phyloP scores from a whole-genome alignment of 2,329 filamentous ascomycete genomes.

The Biscogniauxia sp. region DNA sequence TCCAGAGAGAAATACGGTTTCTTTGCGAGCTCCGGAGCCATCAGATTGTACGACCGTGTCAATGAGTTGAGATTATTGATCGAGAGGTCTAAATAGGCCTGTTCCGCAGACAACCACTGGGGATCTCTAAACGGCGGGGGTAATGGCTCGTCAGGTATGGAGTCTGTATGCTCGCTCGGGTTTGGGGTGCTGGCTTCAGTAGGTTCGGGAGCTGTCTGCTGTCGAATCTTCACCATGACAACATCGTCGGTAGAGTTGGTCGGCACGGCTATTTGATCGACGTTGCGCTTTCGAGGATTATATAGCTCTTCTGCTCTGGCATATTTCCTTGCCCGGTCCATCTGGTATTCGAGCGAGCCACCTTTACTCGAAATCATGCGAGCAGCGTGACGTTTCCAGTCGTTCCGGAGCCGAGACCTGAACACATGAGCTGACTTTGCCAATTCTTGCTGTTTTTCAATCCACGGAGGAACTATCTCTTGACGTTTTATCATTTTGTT shows the following conservation, averaged over 20 bases:
- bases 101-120: constrained; percentile 70
- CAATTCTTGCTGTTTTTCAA: constrained; percentile 95
- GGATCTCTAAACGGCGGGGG: constrained; percentile 72
- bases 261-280: constrained; percentile 47
- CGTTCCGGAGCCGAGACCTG: constrained; percentile 68
- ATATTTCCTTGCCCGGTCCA: constrained; percentile 68
- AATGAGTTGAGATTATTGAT: constrained; percentile 76
- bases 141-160: constrained; percentile 32
- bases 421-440: constrained; percentile 68
- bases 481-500: constrained; percentile 98
- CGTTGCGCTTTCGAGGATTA: constrained; percentile 54
- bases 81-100: constrained; percentile 71
- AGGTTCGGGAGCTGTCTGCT: constrained; percentile 26
- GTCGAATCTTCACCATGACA: constrained; percentile 45
- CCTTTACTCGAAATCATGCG: constrained; percentile 75
- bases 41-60: constrained; percentile 87
- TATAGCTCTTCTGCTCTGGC: constrained; percentile 68
- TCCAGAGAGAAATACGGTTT: constrained; percentile 87
- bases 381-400: constrained; percentile 83
- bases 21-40: constrained; percentile 88
- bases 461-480: constrained; percentile 95
- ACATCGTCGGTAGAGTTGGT: constrained; percentile 47
- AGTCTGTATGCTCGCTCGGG: neutral
- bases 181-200: constrained; percentile 1
- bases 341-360: constrained; percentile 70